These are phyloP conservation scores for Vaccinium macrocarpon DNA, from an alignment of 148 eudicot species.

Conservation along the genomic window DNA sequence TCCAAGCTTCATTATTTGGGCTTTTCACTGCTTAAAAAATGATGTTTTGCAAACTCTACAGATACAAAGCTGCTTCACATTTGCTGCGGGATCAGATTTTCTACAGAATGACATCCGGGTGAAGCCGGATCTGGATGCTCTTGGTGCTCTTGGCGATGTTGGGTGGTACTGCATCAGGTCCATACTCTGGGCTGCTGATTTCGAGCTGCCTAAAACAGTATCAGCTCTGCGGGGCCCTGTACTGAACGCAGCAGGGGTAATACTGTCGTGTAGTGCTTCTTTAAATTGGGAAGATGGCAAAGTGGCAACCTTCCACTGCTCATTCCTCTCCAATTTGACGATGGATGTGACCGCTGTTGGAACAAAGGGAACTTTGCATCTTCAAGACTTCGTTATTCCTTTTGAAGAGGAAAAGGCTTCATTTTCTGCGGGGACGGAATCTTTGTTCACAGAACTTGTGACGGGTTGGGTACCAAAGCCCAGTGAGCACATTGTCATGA, in stretches of 20 bases:
- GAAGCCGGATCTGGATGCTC: constrained; percentile 53
- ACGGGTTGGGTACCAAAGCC: neutral
- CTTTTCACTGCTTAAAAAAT: neutral
- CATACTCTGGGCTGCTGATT: constrained; percentile 13
- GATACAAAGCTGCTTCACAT: constrained; percentile 46
- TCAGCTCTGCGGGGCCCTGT: constrained; percentile 5
- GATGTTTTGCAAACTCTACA: constrained; percentile 13
- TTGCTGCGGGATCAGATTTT: constrained; percentile 34
- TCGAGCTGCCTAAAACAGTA: constrained; percentile 13
- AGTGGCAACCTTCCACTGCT: constrained; percentile 12
- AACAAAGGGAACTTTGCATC: constrained; percentile 12
- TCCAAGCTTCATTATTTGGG: neutral
- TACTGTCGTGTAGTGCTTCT: constrained; percentile 14
- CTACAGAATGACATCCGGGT: constrained; percentile 61
- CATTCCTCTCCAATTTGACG: constrained; percentile 3
- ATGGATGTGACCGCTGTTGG: constrained; percentile 7
- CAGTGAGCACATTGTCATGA: neutral
- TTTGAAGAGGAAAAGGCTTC: constrained; percentile 17
- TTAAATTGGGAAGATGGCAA: constrained; percentile 15
- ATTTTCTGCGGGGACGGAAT: neutral
- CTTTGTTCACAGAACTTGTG: neutral
- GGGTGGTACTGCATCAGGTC: constrained; percentile 15
- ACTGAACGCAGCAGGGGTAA: constrained; percentile 1
- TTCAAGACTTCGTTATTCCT: neutral
- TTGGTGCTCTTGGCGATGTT: constrained; percentile 57